Evolutionary conservation across 306 rosid genomes (phyloP), one percentile per base, ranked within the genome.

Genomic region (Lathyrus aphaca): DNA sequence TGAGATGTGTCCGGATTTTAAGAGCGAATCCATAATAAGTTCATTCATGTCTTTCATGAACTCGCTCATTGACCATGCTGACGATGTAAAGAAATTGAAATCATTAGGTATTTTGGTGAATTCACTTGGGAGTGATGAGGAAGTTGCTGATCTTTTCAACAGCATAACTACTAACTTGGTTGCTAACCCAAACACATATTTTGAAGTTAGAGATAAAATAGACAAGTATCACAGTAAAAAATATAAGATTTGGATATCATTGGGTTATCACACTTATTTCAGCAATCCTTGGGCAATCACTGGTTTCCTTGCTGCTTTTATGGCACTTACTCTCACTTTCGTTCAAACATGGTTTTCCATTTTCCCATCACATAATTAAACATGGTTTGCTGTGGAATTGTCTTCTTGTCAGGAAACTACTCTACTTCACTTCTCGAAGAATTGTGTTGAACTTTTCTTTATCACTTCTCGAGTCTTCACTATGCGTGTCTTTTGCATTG

Each of bases 1-100:
- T 3, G 72, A 67, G 49, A 81, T 81, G 84, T 76, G 86, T 39
- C 81, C 76, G 0, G 86, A 74, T 64, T 69, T 75, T 62, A 0
- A 11, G 4, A 79, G 78, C 6, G 18, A 81, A 3, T 80, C 64
- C 3, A 83, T 18, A 13, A 68, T 77, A 13, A 51, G 70, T 69
- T 82, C 81, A 0, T 85, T 56, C 3, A 21, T 74, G 1, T 10
- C 48, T 1, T 79, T 86, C 64, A 10, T 86, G 4, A 81, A 81
- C 11, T 42, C 46, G 4, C 14, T 42, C 15, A 42, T 42, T 4
- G 46, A 42, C 46, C 14, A 42, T 42, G 6, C 46, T 0, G 15
- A 42, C 12, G 46, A 42, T 12, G 46, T 42, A 4, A 42, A 42
- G 15, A 5, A 11, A 42, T 42, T 42, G 15, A 42, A 15, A 12